Evolutionary conservation across 768 basidiomycete species (phyloP).

Genomic region (Trametes sanguinea): DNA sequence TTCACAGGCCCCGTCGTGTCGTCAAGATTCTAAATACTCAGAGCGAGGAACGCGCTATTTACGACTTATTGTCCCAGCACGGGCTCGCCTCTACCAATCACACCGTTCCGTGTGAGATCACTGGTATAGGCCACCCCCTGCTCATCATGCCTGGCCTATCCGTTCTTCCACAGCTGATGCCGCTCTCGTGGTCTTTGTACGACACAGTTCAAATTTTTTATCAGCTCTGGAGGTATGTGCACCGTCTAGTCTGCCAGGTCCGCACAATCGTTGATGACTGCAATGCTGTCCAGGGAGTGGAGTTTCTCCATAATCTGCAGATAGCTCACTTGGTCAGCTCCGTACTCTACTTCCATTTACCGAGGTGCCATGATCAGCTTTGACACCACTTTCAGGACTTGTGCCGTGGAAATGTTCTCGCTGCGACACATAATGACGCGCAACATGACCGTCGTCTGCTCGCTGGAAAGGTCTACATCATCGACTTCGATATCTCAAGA

Average conservation of each 20-base stretch:
- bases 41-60: not conserved
- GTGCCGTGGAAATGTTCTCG: not conserved
- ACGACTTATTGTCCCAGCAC: not conserved
- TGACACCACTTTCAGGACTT: not conserved
- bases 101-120: constrained; percentile 1
- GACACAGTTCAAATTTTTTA: not conserved
- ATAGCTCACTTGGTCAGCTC: not conserved
- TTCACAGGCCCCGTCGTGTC: not conserved
- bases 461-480: not conserved
- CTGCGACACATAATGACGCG: not conserved
- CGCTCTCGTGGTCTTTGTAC: not conserved
- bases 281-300: not conserved
- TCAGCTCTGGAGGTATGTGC: not conserved
- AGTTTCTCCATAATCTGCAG: not conserved
- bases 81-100: not conserved
- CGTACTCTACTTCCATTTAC: not conserved
- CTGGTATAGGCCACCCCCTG: not conserved
- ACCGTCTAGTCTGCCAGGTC: not conserved
- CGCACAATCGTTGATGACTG: no score
- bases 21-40: not conserved
- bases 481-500: constrained; percentile 1
- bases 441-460: not conserved
- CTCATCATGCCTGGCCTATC: not conserved
- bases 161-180: not conserved
- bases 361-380: not conserved